Base-by-base conservation (phyloP, 805 yeast species). In the Kurtzmaniella fragi region DNA sequence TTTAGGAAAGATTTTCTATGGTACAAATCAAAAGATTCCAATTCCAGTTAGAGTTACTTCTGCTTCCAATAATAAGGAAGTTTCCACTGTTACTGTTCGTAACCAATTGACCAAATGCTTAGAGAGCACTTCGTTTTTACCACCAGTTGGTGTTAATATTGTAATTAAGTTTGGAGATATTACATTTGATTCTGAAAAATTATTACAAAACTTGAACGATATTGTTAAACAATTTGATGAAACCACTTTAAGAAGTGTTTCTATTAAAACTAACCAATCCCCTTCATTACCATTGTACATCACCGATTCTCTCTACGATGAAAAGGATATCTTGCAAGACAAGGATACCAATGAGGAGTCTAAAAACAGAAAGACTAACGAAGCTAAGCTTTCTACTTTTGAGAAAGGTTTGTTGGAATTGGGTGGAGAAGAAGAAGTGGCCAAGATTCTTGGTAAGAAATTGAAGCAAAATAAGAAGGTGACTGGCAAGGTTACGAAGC, bases 241-340 rank as follows among this genome's bases (percentile, higher is more conserved):
- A 17, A 64, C 63, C 28, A 61, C 61, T 31, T 72, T 77, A 56
- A 83, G 79, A 62, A 75, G 76, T 29, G 65, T 82, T 27, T 77
- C 75, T 53, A 57, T 85, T 44, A 88, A 88, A 66, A 72, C 91
- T 10, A 65, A 70, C 41, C 60, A 63, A 31, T 86, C 96, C 15
- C 96, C 96, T 15, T 77, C 90, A 7, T 68, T 93, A 51, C 98
- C 99, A 33, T 69, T 93, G 43, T 93, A 70, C 62, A 77, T 81
- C 54, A 70, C 83, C 34, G 82, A 83, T 25, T 71, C 70, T 46
- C 56, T 82, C 37, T 73, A 61, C 54, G 51, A 56, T 28, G 80
- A 75, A 17, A 65, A 62, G 31, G 86, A 81, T 51, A 62, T 76
- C 31, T 58, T 62, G 7, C 63, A 59, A 10, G 68, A 58, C 14